Percentiles rank a stretch among this genome's conserved stretches.
Conservation (phyloP, 2,329 filamentous ascomycete genomes). For the Apiospora hydei region DNA sequence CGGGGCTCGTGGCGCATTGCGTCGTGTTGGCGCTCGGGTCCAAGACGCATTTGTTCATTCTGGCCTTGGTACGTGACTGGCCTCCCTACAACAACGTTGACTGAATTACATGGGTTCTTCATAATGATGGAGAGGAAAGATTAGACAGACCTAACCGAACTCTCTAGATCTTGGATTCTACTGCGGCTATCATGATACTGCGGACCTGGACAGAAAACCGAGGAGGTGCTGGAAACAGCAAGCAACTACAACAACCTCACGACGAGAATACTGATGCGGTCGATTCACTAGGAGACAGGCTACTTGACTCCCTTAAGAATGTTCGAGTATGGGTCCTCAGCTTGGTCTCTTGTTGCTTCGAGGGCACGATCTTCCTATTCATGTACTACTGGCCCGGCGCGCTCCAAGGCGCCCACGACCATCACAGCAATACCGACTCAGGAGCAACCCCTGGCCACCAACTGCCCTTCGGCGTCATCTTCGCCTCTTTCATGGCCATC, state of each 20-base stretch:
- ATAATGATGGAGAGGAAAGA: not conserved
- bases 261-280: not conserved
- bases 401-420: conserved; percentile 40
- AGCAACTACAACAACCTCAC: not conserved
- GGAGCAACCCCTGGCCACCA: conserved; percentile 20
- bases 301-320: conserved; percentile 30
- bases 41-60: conserved; percentile 57
- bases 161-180: conserved; percentile 37
- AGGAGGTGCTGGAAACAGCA: not conserved
- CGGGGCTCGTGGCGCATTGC: conserved; percentile 57
- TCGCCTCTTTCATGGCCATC: conserved; percentile 64
- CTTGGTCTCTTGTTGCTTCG: conserved; percentile 44
- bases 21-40: conserved; percentile 54
- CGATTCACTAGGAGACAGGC: not conserved
- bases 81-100: rapidly evolving
- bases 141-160: not conserved
- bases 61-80: not conserved
- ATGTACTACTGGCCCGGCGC: conserved; percentile 44
- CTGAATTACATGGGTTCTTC: too few relatives aligned
- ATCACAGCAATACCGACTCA: not conserved
- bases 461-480: conserved; percentile 57
- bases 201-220: conserved; percentile 41
- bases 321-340: conserved; percentile 41
- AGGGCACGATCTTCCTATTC: conserved; percentile 44
- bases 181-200: conserved; percentile 41